These are phyloP conservation scores for Cichorium intybus DNA, from an alignment of 140 eudicot genomes.

Conservation along the genomic window DNA sequence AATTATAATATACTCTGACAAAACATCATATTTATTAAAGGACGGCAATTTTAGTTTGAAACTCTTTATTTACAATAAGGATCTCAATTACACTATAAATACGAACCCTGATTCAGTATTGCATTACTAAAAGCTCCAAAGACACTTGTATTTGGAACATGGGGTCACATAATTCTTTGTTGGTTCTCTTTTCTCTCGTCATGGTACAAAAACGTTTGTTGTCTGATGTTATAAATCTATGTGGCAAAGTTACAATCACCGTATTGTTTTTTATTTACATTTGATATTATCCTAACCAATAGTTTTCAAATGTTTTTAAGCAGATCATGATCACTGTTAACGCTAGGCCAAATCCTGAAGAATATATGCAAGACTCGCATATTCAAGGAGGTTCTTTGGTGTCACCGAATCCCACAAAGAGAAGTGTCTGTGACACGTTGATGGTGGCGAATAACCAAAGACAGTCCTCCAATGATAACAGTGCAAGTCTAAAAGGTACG, in stretches of 20 bases:
- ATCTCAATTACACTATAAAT: background rate
- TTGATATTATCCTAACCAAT: background rate
- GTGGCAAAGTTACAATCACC: too few species aligned
- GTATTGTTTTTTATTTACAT: too few species aligned
- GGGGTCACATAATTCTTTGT: background rate
- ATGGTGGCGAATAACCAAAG: background rate
- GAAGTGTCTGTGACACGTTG: background rate
- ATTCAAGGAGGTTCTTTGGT: conserved; percentile 6
- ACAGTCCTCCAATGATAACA: background rate
- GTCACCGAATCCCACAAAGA: background rate
- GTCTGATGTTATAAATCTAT: too few species aligned
- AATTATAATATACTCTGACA: too few species aligned
- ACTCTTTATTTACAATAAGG: too few species aligned
- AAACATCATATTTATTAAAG: too few species aligned
- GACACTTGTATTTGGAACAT: background rate
- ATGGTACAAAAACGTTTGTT: background rate
- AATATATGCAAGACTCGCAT: background rate
- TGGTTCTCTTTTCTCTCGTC: background rate
- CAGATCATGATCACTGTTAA: background rate
- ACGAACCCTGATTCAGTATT: background rate
- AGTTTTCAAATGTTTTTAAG: background rate
- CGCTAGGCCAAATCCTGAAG: conserved; percentile 16
- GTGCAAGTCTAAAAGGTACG: background rate
- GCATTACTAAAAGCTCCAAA: background rate
- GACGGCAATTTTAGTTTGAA: too few species aligned